These are phyloP conservation scores for Monilinia fructigena DNA, from an alignment of 2,329 filamentous ascomycete genomes.

Conservation along the genomic window DNA sequence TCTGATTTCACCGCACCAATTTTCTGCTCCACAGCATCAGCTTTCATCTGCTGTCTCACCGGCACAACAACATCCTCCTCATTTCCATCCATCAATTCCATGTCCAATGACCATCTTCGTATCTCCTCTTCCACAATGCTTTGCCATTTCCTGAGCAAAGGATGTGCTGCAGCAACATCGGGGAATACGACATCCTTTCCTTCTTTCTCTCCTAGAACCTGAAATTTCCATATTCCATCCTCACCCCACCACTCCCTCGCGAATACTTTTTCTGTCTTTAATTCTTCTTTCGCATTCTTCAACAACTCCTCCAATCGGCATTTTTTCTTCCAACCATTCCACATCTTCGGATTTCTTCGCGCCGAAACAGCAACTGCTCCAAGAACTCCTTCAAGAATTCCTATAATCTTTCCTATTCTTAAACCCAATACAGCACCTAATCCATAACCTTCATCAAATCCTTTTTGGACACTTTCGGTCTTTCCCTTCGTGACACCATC, in stretches of 20 bases:
- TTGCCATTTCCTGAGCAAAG: slow-evolving; percentile 63
- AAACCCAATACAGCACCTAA: slow-evolving; percentile 80
- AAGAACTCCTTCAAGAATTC: slow-evolving; percentile 70
- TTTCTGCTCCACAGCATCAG: slow-evolving; percentile 23
- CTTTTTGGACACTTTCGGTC: slow-evolving; percentile 71
- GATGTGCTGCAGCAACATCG: slow-evolving; percentile 66
- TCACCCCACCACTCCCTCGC: slow-evolving; percentile 62
- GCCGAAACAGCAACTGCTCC: slow-evolving; percentile 43
- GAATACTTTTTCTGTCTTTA: slow-evolving; percentile 64
- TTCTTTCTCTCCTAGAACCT: slow-evolving; percentile 47
- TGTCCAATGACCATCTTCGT: slow-evolving; percentile 43
- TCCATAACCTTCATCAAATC: slow-evolving; percentile 88
- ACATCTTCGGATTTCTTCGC: slow-evolving; percentile 29
- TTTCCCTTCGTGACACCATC: slow-evolving; percentile 82
- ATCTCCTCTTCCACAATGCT: slow-evolving; percentile 45
- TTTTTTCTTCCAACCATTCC: slow-evolving; percentile 28
- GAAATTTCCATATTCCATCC: slow-evolving; percentile 71
- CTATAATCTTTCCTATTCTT: slow-evolving; percentile 71
- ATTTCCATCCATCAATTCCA: slow-evolving; percentile 33
- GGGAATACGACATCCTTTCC: slow-evolving; percentile 52
- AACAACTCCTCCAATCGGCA: slow-evolving; percentile 42
- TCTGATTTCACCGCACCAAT: slow-evolving; percentile 32
- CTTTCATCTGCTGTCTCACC: slow-evolving; percentile 2
- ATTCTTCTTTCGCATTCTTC: slow-evolving; percentile 54
- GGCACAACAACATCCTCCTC: slow-evolving; percentile 22